A percentile compares a stretch with the other conserved stretches of the same genome.
These are phyloP conservation scores for Syncephalastrum contaminatum DNA, from an alignment of 371 early-diverging fungal genomes.

Conservation along the genomic window DNA sequence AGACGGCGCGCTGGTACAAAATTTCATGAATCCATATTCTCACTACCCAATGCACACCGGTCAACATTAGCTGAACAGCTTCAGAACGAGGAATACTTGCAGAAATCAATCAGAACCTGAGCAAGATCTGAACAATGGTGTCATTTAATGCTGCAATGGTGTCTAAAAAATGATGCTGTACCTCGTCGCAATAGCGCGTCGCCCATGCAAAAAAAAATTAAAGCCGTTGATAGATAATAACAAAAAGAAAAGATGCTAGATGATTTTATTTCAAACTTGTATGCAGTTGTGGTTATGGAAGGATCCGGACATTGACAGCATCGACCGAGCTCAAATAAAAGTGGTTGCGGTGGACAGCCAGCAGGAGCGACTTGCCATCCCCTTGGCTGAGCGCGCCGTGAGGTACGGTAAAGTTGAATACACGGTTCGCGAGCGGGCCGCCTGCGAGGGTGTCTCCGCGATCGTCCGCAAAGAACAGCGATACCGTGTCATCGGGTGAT, in stretches of 20 bases:
- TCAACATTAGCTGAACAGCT: not conserved
- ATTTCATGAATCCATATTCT: slow-evolving; percentile 60
- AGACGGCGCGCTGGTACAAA: slow-evolving; percentile 48
- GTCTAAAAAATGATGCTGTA: no score
- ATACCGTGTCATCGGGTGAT: slow-evolving; percentile 22
- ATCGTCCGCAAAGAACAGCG: slow-evolving; percentile 32
- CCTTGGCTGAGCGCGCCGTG: slow-evolving; percentile 17
- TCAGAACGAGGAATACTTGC: slow-evolving; percentile 15
- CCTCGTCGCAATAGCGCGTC: no score
- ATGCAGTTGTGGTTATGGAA: slow-evolving; percentile 5
- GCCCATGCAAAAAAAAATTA: no score
- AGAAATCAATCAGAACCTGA: slow-evolving; percentile 23
- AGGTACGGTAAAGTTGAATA: slow-evolving; percentile 30
- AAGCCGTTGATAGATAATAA: no score
- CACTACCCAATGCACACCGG: slow-evolving; percentile 20
- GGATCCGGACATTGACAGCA: slow-evolving; percentile 23
- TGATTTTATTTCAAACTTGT: not conserved
- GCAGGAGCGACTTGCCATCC: slow-evolving; percentile 22
- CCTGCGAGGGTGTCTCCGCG: slow-evolving; percentile 18
- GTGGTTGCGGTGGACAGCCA: slow-evolving; percentile 33
- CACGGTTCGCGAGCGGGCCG: slow-evolving; percentile 19
- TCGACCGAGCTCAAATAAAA: slow-evolving; percentile 29
- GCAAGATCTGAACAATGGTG: slow-evolving; percentile 8
- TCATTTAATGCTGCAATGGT: no score
- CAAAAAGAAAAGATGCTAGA: slow-evolving; percentile 1